Base-by-base conservation (phyloP, 75 land plant species). In the Sequoia sempervirens region DNA sequence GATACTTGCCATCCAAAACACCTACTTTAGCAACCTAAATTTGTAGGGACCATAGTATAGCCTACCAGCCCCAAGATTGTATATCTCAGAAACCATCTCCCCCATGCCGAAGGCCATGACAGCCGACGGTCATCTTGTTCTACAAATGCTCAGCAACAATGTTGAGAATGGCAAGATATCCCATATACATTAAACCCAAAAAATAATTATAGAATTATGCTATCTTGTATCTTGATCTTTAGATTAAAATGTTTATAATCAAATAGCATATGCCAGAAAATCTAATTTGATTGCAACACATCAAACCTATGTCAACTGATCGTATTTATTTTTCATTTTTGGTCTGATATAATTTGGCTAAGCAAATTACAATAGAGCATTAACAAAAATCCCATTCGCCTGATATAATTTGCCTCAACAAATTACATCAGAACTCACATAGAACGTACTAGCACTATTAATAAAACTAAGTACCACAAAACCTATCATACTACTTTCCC, bases 1-100 rank as follows among this genome's bases (percentile, higher is more conserved):
- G 52, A 83, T 80, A 83, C 43, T 43, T 80, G 82, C 64, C 84
- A 68, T 20, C 37, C 84, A 37, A 83, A 83, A 74, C 84, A 76
- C 79, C 79, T 26, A 78, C 50, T 78, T 20, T 76, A 17, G 79
- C 79, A 40, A 76, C 47, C 43, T 23, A 41, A 2, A 37, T 73
- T 37, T 40, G 28, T n/a, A 26, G 13, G 30, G 7, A 41, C 46
- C 43, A 40, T 10, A 76, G 40, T 9, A 38, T 23, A 41, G 45
- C 80, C 28, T 23, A 13, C 43, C 61, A 53, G 9, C 56, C 82
- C 12, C 80, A 18, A 81, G 37, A 50, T 47, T 34, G 18, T 8
- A 23, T 5, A 40, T 41, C 20, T 36, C 38, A 12, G 40, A 81
- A 81, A 32, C 14, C 28, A 53, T 32, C 37, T 30, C 1, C 61